phyloP scores from a whole-genome alignment of 768 basidiomycete species.

The Mycena venus region DNA sequence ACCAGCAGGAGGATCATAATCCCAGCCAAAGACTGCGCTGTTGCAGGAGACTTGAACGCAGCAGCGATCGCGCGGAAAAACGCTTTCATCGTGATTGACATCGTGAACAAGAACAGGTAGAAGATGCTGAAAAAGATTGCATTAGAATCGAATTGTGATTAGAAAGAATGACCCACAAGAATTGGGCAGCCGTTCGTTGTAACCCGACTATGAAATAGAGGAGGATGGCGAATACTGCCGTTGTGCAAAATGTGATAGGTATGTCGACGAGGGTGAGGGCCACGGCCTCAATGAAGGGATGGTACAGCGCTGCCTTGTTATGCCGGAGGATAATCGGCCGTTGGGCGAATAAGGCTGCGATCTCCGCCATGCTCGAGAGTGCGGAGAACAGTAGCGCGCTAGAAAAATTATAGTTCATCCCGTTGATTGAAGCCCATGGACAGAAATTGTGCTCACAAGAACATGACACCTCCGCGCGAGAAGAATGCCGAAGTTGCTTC shows the following conservation, averaged over 20 bases:
- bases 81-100: slow-evolving; percentile 70
- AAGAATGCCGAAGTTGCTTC: slow-evolving; percentile 73
- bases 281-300: slow-evolving; percentile 61
- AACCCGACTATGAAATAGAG: slow-evolving; percentile 67
- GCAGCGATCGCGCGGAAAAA: slow-evolving; percentile 73
- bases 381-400: slow-evolving; percentile 70
- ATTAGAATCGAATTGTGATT: background rate
- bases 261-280: slow-evolving; percentile 62
- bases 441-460: slow-evolving; percentile 64
- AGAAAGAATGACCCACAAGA: slow-evolving; percentile 59
- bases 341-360: slow-evolving; percentile 62
- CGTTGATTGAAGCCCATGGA: too few species aligned
- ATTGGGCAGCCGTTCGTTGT: slow-evolving; percentile 58
- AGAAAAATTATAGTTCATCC: background rate
- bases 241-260: slow-evolving; percentile 51
- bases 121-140: slow-evolving; percentile 51
- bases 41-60: slow-evolving; percentile 59
- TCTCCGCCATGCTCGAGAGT: slow-evolving; percentile 73
- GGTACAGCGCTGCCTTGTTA: slow-evolving; percentile 60
- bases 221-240: slow-evolving; percentile 49
- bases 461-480: slow-evolving; percentile 82
- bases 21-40: slow-evolving; percentile 58
- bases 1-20: slow-evolving; percentile 62
- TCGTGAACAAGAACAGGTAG: slow-evolving; percentile 60
- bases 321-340: slow-evolving; percentile 62